Evolutionary conservation across 2,329 filamentous ascomycete genomes (phyloP), one percentile per base, ranked within the genome.

Genomic region (Graphiopsis chlorocephala): DNA sequence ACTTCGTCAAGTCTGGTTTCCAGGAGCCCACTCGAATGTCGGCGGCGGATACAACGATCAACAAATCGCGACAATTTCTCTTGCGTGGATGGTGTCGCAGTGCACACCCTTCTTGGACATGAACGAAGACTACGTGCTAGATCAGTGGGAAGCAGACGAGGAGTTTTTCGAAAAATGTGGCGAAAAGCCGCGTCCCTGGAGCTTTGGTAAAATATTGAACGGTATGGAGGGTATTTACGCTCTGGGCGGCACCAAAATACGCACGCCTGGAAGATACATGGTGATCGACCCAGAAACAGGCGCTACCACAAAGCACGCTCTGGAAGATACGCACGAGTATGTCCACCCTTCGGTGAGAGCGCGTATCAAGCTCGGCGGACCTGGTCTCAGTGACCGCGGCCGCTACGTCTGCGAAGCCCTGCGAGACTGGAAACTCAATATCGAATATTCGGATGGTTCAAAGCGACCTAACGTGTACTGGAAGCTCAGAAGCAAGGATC

Each of bases 1-100:
- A 2, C 70, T 83, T 8, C 74, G 79, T 7, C 81, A 83, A 69
- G 78, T 81, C 6, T 83, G 81, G 81, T 83, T 82, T 64, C 79
- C 80, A 0, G 81, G 81, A 17, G 78, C 78, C 1, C 81, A 83
- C 65, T 70, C 72, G 26, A 81, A 82, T 64, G 67, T 82, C 12
- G 81, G 81, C 11, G 81, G 81, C n/a, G 80, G 80, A 10, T 77
- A 76, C 60, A 72, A 75, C 28, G 79, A 82, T 63, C 77, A 80
- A 66, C 78, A 83, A 33, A 76, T 83, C 35, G 79, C 81, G 12
- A 82, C 84, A 47, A 83, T 85, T 29, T 79, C 80, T 5, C 72
- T 86, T 1, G 84, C 83, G 4, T 86, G 84, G 84, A 86, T 86
- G 84, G 83, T 85, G 70, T 78, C 79, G 59, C 82, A 85, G 64